Percentiles rank a stretch among this genome's conserved stretches.
Evolutionary conservation across 495 filamentous ascomycete genomes (phyloP).

Genomic region (Daldinia concentrica): DNA sequence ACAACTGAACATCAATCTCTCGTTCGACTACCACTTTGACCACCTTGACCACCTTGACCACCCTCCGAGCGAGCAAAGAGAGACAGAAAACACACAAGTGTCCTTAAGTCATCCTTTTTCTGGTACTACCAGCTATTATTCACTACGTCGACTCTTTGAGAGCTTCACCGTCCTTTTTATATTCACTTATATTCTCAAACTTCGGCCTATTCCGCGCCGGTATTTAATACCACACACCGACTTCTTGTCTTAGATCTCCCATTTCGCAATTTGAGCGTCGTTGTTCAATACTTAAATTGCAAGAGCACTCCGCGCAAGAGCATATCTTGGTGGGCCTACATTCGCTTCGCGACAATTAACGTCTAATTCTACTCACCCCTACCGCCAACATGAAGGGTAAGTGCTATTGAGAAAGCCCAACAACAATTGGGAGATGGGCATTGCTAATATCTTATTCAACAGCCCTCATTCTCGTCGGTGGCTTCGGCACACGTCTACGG

Average conservation of each 20-base stretch:
- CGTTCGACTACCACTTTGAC: constrained; percentile 22
- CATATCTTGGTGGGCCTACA: background rate
- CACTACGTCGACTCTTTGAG: background rate
- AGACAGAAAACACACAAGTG: too few relatives aligned
- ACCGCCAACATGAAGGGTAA: constrained; percentile 56
- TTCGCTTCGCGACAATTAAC: constrained; percentile 19
- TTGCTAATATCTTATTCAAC: constrained; percentile 24
- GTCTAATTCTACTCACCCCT: constrained; percentile 1
- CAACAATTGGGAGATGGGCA: background rate
- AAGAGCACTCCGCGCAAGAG: constrained; percentile 7
- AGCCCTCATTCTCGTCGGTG: constrained; percentile 99
- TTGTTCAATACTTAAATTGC: constrained; percentile 30
- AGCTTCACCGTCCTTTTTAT: background rate
- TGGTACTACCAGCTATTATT: background rate
- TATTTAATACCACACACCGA: constrained; percentile 24
- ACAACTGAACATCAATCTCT: constrained; percentile 32
- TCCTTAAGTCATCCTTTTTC: constrained; percentile 14
- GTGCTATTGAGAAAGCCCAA: constrained; percentile 9
- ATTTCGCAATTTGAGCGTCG: constrained; percentile 15
- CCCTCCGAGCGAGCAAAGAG: background rate
- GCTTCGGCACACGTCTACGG: constrained; percentile 97
- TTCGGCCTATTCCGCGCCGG: background rate
- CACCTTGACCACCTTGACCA: constrained; percentile 7
- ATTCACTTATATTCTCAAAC: background rate
- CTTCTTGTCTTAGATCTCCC: constrained; percentile 4